Percentiles rank a stretch among this genome's conserved stretches.
Conservation (phyloP, 768 basidiomycete species). For the Phaeotremella skinneri region DNA sequence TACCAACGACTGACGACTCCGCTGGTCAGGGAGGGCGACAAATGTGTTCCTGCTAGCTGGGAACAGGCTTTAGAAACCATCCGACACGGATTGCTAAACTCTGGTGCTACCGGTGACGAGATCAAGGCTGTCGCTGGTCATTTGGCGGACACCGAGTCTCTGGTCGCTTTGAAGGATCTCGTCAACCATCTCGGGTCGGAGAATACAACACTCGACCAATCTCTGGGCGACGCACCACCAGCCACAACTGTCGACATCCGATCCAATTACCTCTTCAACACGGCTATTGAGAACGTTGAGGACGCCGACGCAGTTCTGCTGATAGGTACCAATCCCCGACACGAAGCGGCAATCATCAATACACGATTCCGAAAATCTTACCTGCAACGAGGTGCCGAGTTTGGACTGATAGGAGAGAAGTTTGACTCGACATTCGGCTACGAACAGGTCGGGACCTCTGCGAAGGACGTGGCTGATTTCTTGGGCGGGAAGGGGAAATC, state of each 20-base stretch:
- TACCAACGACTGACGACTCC: slow-evolving; percentile 95
- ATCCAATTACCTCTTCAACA: slow-evolving; percentile 94
- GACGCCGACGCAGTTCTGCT: slow-evolving; percentile 88
- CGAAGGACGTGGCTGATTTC: slow-evolving; percentile 73
- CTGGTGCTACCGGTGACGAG: slow-evolving; percentile 83
- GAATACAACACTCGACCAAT: slow-evolving; percentile 78
- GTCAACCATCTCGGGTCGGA: slow-evolving; percentile 91
- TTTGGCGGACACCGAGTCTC: slow-evolving; percentile 87
- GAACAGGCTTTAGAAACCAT: slow-evolving; percentile 79
- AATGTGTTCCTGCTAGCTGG: slow-evolving; percentile 88
- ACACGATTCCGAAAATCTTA: slow-evolving; percentile 94
- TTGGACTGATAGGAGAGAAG: slow-evolving; percentile 85
- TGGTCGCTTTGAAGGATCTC: slow-evolving; percentile 90
- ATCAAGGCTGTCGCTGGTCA: slow-evolving; percentile 93
- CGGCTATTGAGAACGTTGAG: slow-evolving; percentile 84
- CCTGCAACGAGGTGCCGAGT: slow-evolving; percentile 79
- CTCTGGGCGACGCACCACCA: slow-evolving; percentile 66
- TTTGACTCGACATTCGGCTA: slow-evolving; percentile 91
- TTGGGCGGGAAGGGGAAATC: slow-evolving; percentile 61
- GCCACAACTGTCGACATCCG: slow-evolving; percentile 83
- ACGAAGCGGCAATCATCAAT: slow-evolving; percentile 96
- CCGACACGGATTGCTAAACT: slow-evolving; percentile 69
- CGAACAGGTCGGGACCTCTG: slow-evolving; percentile 77
- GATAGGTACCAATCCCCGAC: slow-evolving; percentile 92
- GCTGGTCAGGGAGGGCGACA: slow-evolving; percentile 82